Conservation (phyloP, 129 eudicot genomes). For the Smallanthus sonchifolius region DNA sequence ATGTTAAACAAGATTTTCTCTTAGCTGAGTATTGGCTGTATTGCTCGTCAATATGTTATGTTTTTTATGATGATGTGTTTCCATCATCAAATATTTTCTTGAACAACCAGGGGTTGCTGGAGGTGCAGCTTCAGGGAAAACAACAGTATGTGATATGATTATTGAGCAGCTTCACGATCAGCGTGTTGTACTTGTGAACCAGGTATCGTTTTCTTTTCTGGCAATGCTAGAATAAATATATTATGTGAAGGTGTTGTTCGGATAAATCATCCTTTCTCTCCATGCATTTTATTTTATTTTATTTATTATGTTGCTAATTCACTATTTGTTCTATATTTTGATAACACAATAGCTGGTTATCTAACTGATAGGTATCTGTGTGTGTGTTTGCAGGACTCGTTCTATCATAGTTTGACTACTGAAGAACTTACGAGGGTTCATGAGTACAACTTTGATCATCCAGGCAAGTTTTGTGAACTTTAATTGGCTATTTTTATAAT, state of each 20-base stretch:
- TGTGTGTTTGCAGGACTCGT: slow-evolving; percentile 71
- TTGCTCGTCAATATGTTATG: neutral
- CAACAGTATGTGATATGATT: slow-evolving; percentile 96
- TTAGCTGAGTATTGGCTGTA: neutral
- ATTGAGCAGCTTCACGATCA: slow-evolving; percentile 99
- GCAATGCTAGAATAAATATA: neutral
- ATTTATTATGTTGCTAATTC: too few species aligned
- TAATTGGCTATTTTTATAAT: neutral
- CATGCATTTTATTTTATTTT: neutral
- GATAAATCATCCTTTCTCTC: neutral
- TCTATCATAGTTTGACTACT: slow-evolving; percentile 74
- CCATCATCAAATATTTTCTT: neutral
- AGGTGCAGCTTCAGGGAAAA: slow-evolving; percentile 98
- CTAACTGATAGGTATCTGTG: slow-evolving; percentile 10
- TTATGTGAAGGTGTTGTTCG: slow-evolving; percentile 2
- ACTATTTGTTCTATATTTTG: neutral
- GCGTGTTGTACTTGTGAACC: slow-evolving; percentile 95
- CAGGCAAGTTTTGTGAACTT: slow-evolving; percentile 50
- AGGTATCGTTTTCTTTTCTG: slow-evolving; percentile 37
- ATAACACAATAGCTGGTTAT: neutral
- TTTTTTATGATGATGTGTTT: neutral
- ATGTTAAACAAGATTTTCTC: neutral
- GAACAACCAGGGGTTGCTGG: slow-evolving; percentile 83
- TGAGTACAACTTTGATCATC: slow-evolving; percentile 94
- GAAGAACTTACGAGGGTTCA: slow-evolving; percentile 80